These are phyloP conservation scores for Penicillium sp. DNA, from an alignment of 2,329 filamentous ascomycete genomes.

Conservation along the genomic window DNA sequence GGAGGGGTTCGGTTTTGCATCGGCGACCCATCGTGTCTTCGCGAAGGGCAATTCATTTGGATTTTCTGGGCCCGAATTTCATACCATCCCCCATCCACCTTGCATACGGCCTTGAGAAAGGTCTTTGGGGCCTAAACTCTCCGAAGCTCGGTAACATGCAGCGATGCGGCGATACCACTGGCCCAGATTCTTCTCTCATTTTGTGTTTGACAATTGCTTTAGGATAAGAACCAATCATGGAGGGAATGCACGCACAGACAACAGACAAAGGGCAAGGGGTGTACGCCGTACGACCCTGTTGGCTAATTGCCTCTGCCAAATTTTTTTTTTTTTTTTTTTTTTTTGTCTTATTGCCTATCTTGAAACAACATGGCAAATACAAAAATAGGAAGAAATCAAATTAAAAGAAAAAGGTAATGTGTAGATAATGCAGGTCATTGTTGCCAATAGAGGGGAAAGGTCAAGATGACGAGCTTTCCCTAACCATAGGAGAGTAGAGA, in stretches of 20 bases:
- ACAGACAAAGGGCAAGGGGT: constrained; percentile 9
- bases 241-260: constrained; percentile 13
- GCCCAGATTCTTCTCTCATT: background rate
- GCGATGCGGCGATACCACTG: constrained; percentile 11
- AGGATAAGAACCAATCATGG: constrained; percentile 14
- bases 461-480: background rate
- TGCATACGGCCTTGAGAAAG: too few species aligned
- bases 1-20: background rate
- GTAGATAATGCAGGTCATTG: background rate
- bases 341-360: background rate
- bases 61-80: too few species aligned
- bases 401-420: background rate
- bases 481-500: background rate
- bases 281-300: background rate
- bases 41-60: background rate
- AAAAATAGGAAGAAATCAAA: background rate
- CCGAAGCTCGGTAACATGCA: constrained; percentile 15
- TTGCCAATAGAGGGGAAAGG: background rate
- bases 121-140: background rate
- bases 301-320: background rate
- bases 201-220: constrained; percentile 6
- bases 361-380: too few species aligned
- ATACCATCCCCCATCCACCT: too few species aligned
- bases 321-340: background rate
- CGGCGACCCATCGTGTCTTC: background rate